phyloP scores from a whole-genome alignment of 768 basidiomycete species.

The Kwoniella pini region DNA sequence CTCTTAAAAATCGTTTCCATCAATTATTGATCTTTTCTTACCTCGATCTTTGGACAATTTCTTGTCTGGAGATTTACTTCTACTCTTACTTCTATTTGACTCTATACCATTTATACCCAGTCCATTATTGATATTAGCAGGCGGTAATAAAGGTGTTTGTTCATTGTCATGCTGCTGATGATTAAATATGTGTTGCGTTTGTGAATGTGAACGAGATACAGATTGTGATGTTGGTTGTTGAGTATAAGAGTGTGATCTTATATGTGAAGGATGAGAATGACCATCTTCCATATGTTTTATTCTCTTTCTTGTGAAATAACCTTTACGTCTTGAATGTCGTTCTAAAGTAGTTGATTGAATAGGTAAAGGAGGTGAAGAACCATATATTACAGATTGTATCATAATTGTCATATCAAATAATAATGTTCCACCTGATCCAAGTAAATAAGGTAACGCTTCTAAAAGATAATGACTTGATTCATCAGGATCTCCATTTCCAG shows the following conservation, averaged over 20 bases:
- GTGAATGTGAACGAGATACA: background rate
- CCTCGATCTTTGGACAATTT: too few species aligned
- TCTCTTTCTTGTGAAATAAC: constrained; percentile 11
- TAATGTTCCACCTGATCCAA: constrained; percentile 90
- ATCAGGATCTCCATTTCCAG: constrained; percentile 56
- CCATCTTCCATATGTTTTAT: constrained; percentile 35
- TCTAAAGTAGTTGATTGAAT: constrained; percentile 5
- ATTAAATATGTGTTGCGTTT: background rate
- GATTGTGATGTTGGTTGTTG: background rate
- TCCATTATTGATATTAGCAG: background rate
- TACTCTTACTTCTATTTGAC: constrained; percentile 2
- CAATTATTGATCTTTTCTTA: too few species aligned
- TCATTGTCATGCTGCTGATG: background rate
- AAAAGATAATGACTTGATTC: constrained; percentile 67
- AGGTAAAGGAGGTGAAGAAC: constrained; percentile 41
- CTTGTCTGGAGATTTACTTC: constrained; percentile 1
- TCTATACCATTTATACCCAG: constrained; percentile 1
- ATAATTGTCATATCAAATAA: constrained; percentile 92
- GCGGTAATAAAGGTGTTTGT: constrained; percentile 1
- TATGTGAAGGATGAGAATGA: background rate
- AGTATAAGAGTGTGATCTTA: constrained; percentile 2
- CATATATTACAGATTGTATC: constrained; percentile 76
- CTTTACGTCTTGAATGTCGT: constrained; percentile 6
- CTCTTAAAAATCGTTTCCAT: too few species aligned
- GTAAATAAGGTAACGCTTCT: constrained; percentile 86